Evolutionary conservation across 805 yeast genomes (phyloP).

Genomic region (Lachancea fermentati): DNA sequence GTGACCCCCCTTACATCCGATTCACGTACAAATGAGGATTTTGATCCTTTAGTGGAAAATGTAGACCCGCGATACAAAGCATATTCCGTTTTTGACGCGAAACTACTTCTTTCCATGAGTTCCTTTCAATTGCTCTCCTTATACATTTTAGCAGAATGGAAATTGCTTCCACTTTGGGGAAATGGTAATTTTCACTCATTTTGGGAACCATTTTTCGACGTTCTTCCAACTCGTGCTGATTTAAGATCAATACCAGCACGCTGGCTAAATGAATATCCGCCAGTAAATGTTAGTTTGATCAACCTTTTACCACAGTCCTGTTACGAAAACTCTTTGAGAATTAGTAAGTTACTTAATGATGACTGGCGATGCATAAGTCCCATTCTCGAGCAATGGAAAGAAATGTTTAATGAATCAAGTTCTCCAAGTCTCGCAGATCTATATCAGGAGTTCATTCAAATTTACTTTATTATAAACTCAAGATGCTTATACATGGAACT

Average conservation of each 20-base stretch:
- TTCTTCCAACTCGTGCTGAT: constrained; percentile 54
- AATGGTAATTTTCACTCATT: constrained; percentile 33
- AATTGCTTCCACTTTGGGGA: constrained; percentile 24
- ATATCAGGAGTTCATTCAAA: constrained; percentile 45
- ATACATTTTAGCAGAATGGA: constrained; percentile 34
- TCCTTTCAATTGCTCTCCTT: constrained; percentile 58
- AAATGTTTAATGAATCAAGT: constrained; percentile 2
- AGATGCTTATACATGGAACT: constrained; percentile 80
- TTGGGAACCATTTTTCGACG: constrained; percentile 66
- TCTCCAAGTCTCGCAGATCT: constrained; percentile 6
- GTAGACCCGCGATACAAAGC: constrained; percentile 25
- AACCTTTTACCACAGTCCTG: constrained; percentile 43
- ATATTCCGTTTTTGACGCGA: constrained; percentile 30
- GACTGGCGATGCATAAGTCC: constrained; percentile 41
- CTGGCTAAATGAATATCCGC: constrained; percentile 41
- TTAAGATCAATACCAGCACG: constrained; percentile 54
- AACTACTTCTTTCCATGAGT: constrained; percentile 38
- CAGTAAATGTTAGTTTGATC: constrained; percentile 28
- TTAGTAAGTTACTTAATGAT: constrained; percentile 36
- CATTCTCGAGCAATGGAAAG: constrained; percentile 22
- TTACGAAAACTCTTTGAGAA: constrained; percentile 35
- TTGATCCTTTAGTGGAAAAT: neutral
- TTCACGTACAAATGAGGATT: too few relatives aligned
- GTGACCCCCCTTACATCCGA: neutral
- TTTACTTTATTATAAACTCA: constrained; percentile 86